Base-by-base conservation (phyloP, 306 rosid species). In the Prunus persica region DNA sequence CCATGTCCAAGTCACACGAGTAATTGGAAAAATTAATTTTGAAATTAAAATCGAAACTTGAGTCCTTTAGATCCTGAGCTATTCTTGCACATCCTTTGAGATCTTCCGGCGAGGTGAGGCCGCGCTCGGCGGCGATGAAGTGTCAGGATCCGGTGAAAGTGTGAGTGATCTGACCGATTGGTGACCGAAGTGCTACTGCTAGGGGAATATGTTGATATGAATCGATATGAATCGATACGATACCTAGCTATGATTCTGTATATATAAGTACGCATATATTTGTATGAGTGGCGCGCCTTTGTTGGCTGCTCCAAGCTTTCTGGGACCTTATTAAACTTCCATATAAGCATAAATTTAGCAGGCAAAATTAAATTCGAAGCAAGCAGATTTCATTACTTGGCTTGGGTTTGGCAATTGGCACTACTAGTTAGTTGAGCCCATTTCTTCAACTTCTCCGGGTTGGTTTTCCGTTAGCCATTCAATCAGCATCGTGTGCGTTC, bases 1-100 rank as follows among this genome's bases (percentile, higher is more conserved):
- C 83, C 19, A 92, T 95, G 98, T 76, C 86, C 3, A 90, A 76
- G 32, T 87, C 97, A 3, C 82, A 83, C 11, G 82, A 74, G 45
- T 60, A 19, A 41, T 24, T 60, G 11, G 38, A 12, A n/a, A 22
- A 73, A 19, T 24, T 14, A 45, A 60, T 60, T 73, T 73, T 58
- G 77, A 25, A 60, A 8, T 30, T 18, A 8, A 0, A 63, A 63
- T 38, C 16, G 18, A 41, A 12, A 30, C 1, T 1, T 24, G 46
- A 45, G 20, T 12, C n/a, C n/a, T 32, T 8, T 12, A 14, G 19
- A 4, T 66, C 51, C 54, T 38, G 65, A 24, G 8, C 34, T 27
- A 6, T 27, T 9, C 11, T 61, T 18, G 38, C 41, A 25, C 25
- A 61, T 61, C 13, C 19, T 19, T 22, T 34, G 46, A 38, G 10